Evolutionary conservation across 164 flowering plant species (phyloP).

Genomic region (Chimonanthus salicifolius): DNA sequence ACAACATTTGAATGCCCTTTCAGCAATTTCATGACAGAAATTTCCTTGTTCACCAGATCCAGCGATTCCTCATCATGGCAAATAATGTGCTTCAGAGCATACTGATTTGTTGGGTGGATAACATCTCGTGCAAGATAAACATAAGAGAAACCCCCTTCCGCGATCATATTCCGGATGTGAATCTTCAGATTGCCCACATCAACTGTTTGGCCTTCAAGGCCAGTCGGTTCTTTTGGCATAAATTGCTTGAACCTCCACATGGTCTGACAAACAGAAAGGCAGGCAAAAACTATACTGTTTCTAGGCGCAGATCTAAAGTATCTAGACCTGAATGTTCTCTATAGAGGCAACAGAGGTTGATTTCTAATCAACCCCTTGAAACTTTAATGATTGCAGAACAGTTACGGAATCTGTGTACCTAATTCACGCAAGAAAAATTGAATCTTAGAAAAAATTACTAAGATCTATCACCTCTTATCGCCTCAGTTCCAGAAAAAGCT

Average conservation of each 20-base stretch:
- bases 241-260: slow-evolving; percentile 98
- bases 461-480: neutral
- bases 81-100: slow-evolving; percentile 91
- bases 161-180: slow-evolving; percentile 69
- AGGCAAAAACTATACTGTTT: neutral
- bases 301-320: neutral
- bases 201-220: slow-evolving; percentile 82
- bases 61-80: slow-evolving; percentile 84
- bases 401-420: neutral
- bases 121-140: slow-evolving; percentile 87
- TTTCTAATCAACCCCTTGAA: neutral
- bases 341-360: neutral
- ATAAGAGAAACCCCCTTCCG: slow-evolving; percentile 97
- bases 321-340: neutral
- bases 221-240: slow-evolving; percentile 68
- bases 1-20: slow-evolving; percentile 93
- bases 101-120: slow-evolving; percentile 60
- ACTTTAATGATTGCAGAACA: neutral
- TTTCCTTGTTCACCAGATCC: slow-evolving; percentile 77
- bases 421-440: neutral
- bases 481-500: neutral
- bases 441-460: too few relatives aligned
- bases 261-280: slow-evolving; percentile 4
- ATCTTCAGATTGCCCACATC: slow-evolving; percentile 81
- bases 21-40: slow-evolving; percentile 79